Evolutionary conservation across 352 stramenopile species (phyloP).

Genomic region (Stramenopiles sp.): DNA sequence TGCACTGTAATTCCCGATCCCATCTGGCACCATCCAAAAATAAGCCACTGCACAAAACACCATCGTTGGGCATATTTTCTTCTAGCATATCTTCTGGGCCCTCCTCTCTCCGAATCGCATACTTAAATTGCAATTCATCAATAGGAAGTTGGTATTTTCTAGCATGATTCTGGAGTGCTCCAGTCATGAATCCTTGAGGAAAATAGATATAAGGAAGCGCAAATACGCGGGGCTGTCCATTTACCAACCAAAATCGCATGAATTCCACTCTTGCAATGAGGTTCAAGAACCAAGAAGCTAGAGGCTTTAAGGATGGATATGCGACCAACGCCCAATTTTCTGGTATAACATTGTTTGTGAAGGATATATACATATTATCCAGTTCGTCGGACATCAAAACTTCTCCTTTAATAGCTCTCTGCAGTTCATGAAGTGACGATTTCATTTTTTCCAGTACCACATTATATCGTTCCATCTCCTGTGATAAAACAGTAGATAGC

Average conservation of each 20-base stretch:
- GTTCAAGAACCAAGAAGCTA: constrained; percentile 73
- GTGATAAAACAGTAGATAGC: constrained; percentile 65
- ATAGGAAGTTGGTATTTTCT: constrained; percentile 81
- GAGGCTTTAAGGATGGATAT: constrained; percentile 73
- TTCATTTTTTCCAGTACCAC: constrained; percentile 55
- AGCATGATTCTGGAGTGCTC: constrained; percentile 75
- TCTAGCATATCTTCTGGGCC: constrained; percentile 33
- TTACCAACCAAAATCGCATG: constrained; percentile 61
- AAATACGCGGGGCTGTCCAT: constrained; percentile 70
- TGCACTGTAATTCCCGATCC: constrained; percentile 36
- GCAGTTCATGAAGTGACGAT: constrained; percentile 35
- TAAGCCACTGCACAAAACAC: constrained; percentile 71
- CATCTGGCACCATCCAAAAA: constrained; percentile 55
- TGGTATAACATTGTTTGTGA: constrained; percentile 66
- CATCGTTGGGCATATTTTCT: constrained; percentile 45
- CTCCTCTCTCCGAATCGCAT: constrained; percentile 35
- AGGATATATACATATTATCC: constrained; percentile 83
- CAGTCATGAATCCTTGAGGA: constrained; percentile 84
- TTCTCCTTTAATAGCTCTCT: constrained; percentile 41
- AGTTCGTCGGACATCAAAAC: constrained; percentile 82
- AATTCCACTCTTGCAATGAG: constrained; percentile 63
- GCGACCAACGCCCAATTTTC: constrained; percentile 58
- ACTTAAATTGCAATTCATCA: constrained; percentile 74
- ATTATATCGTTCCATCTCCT: constrained; percentile 87
- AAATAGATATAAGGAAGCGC: constrained; percentile 82